Conservation (phyloP, 148 eudicot species). For the Drosera capensis region DNA sequence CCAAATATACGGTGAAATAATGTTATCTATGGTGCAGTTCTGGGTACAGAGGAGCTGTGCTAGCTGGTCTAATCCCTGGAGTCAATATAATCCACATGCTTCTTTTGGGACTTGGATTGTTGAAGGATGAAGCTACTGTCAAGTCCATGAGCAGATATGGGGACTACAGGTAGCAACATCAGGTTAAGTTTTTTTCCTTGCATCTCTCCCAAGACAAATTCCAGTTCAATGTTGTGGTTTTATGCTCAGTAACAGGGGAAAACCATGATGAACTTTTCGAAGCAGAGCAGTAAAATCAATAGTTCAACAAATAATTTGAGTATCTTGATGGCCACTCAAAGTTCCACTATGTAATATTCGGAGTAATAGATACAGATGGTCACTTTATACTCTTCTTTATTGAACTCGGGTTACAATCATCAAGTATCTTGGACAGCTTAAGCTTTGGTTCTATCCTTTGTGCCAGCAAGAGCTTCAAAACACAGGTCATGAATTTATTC, state of each 20-base stretch:
- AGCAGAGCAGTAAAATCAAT: no score
- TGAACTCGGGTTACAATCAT: no score
- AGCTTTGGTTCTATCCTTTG: not conserved
- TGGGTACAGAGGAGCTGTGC: constrained; percentile 49
- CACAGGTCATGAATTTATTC: no score
- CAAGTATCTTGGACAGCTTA: not conserved
- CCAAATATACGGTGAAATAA: not conserved
- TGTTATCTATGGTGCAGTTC: constrained; percentile 25
- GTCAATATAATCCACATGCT: constrained; percentile 61
- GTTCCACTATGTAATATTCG: no score
- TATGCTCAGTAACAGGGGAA: not conserved
- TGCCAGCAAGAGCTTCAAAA: no score
- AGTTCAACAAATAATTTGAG: no score
- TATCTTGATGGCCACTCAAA: no score
- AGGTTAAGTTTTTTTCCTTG: constrained; percentile 1
- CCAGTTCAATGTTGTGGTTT: not conserved
- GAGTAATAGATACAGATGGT: no score
- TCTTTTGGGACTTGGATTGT: constrained; percentile 61
- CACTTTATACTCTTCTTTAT: no score
- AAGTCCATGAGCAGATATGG: constrained; percentile 84
- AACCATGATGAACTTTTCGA: no score
- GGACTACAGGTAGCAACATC: constrained; percentile 38
- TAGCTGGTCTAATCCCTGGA: constrained; percentile 71
- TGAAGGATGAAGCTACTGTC: constrained; percentile 74
- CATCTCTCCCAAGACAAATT: not conserved